Percentiles rank a stretch among this genome's conserved stretches.
Conservation (phyloP, 805 yeast genomes). For the Phaffomyces thermotolerans region DNA sequence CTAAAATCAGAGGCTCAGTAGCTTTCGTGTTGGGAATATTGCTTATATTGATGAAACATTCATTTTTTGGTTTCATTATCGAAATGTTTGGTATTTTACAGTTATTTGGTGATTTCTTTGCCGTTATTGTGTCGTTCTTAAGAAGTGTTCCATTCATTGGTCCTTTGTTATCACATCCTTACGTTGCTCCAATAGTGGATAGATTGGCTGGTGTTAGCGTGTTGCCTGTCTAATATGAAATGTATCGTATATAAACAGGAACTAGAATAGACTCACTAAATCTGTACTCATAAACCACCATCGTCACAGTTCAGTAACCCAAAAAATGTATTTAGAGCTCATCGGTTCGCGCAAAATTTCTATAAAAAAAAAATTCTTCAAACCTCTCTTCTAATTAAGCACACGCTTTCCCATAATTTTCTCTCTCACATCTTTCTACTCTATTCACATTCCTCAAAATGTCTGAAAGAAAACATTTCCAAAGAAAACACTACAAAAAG, state of each 20-base stretch:
- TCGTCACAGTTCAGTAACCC: not conserved
- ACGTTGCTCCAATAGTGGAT: conserved; percentile 61
- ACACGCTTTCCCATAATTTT: not conserved
- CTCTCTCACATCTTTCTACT: not conserved
- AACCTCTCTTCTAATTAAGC: not conserved
- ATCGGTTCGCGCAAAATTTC: conserved; percentile 3
- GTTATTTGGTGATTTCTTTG: conserved; percentile 85
- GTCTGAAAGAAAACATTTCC: not conserved
- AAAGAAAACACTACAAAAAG: not conserved
- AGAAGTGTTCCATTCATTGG: conserved; percentile 87
- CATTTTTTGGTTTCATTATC: conserved; percentile 77
- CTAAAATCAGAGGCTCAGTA: conserved; percentile 78
- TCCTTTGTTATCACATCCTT: conserved; percentile 72
- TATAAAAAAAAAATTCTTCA: not conserved
- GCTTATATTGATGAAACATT: conserved; percentile 64
- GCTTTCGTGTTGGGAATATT: conserved; percentile 72
- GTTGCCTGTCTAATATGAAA: conserved; percentile 45
- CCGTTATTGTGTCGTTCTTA: conserved; percentile 78
- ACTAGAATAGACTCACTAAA: too few species aligned
- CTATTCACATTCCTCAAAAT: not conserved
- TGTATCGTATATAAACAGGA: too few species aligned
- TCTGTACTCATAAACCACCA: not conserved
- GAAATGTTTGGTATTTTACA: conserved; percentile 88
- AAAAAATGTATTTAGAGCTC: not conserved
- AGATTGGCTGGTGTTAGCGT: conserved; percentile 59